Percentiles rank a stretch among this genome's conserved stretches.
phyloP scores from a whole-genome alignment of 805 yeast genomes.

The Schizosaccharomyces osmophilus region DNA sequence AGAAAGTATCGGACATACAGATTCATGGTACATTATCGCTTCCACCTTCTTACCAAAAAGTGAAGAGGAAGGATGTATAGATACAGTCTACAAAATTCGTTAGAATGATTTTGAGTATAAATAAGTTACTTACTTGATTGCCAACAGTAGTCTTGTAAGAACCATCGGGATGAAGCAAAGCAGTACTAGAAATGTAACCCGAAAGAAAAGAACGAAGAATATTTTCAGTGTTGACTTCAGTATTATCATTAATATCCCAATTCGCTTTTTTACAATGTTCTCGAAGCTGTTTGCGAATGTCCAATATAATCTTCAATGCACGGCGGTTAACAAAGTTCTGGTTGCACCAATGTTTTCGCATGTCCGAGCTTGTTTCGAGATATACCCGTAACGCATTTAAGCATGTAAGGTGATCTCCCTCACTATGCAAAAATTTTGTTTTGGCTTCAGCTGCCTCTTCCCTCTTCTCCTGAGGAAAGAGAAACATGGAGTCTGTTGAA shows the following conservation, averaged over 20 bases:
- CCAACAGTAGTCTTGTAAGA: conserved; percentile 65
- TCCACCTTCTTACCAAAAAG: conserved; percentile 62
- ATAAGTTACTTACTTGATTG: conserved; percentile 28
- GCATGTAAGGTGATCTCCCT: conserved; percentile 60
- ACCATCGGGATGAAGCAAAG: conserved; percentile 84
- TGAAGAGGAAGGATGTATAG: conserved; percentile 8
- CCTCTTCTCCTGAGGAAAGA: conserved; percentile 60
- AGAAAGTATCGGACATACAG: conserved; percentile 21
- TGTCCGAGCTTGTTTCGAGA: conserved; percentile 28
- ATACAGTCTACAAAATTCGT: conserved; percentile 3
- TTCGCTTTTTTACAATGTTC: conserved; percentile 31
- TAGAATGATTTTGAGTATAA: background rate
- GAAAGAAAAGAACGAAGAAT: conserved; percentile 55
- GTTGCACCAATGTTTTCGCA: conserved; percentile 56
- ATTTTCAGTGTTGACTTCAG: conserved; percentile 13
- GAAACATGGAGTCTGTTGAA: conserved; percentile 67
- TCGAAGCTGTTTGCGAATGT: conserved; percentile 50
- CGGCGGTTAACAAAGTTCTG: conserved; percentile 51
- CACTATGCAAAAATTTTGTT: conserved; percentile 41
- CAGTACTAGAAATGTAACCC: conserved; percentile 74
- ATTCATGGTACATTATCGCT: conserved; percentile 83
- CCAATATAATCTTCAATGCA: conserved; percentile 25
- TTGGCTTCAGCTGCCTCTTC: conserved; percentile 67
- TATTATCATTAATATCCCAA: conserved; percentile 11
- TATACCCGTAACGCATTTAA: conserved; percentile 54